Evolutionary conservation across 2,329 filamentous ascomycete genomes (phyloP).

Genomic region (Aureobasidium lini): DNA sequence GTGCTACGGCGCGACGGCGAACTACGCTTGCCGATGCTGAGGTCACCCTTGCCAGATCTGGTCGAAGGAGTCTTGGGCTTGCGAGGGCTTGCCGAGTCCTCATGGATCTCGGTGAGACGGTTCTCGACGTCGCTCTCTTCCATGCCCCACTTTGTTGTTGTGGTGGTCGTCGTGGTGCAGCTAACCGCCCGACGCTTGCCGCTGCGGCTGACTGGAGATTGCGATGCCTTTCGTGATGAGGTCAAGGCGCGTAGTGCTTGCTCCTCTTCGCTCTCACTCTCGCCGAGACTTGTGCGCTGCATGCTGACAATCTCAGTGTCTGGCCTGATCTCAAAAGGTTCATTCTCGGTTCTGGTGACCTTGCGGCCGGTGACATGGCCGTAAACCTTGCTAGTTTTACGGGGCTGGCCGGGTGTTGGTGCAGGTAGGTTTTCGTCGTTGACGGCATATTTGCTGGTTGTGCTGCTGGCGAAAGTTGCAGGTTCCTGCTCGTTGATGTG

Average conservation of each 20-base stretch:
- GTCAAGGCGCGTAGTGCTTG: slow-evolving; percentile 67
- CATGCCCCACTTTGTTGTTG: slow-evolving; percentile 41
- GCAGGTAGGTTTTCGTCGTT: slow-evolving; percentile 89
- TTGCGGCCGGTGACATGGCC: slow-evolving; percentile 52
- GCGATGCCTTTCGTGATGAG: slow-evolving; percentile 49
- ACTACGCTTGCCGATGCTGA: slow-evolving; percentile 40
- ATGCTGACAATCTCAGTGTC: slow-evolving; percentile 55
- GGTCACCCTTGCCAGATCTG: slow-evolving; percentile 35
- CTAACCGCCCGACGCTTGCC: slow-evolving; percentile 65
- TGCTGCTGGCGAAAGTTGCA: slow-evolving; percentile 10
- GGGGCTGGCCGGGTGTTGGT: slow-evolving; percentile 89
- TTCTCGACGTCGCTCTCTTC: slow-evolving; percentile 44
- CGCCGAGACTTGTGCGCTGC: slow-evolving; percentile 51
- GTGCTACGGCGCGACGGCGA: slow-evolving; percentile 39
- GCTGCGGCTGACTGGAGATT: slow-evolving; percentile 49
- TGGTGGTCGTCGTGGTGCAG: slow-evolving; percentile 66
- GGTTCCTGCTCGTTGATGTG: slow-evolving; percentile 56
- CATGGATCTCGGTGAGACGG: slow-evolving; percentile 19
- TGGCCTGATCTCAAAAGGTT: slow-evolving; percentile 42
- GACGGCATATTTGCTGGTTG: slow-evolving; percentile 47
- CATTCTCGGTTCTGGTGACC: slow-evolving; percentile 43
- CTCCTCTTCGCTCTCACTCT: slow-evolving; percentile 71
- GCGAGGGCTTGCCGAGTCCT: slow-evolving; percentile 22
- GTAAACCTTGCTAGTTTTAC: slow-evolving; percentile 75
- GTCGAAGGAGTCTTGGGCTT: slow-evolving; percentile 39